phyloP scores from a whole-genome alignment of 2,329 filamentous ascomycete species.

The Berkeleyomyces rouxiae region DNA sequence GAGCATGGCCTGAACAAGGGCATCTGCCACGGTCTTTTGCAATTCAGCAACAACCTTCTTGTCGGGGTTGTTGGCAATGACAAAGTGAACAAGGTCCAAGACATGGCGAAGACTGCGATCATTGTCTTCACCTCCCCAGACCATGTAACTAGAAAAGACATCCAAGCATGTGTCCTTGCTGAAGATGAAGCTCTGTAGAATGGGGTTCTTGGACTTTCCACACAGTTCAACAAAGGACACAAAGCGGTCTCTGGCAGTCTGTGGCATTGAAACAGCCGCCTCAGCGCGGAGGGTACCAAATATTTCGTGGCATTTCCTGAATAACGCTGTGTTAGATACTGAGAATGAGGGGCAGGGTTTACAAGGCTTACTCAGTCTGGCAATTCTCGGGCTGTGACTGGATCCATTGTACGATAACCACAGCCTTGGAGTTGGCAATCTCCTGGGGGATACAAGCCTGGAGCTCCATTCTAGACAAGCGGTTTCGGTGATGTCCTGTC shows the following conservation, averaged over 20 bases:
- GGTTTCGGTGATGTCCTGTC: neutral
- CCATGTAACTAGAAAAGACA: conserved; percentile 46
- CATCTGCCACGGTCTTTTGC: conserved; percentile 31
- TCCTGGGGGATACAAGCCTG: conserved; percentile 5
- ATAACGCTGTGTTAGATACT: neutral
- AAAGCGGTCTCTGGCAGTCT: conserved; percentile 10
- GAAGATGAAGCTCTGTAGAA: conserved; percentile 34
- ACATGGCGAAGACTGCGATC: conserved; percentile 47
- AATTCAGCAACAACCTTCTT: conserved; percentile 22
- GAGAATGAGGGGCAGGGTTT: neutral
- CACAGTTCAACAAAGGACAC: conserved; percentile 40
- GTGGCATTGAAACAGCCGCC: conserved; percentile 10
- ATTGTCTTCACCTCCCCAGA: conserved; percentile 51
- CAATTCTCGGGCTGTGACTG: conserved; percentile 11
- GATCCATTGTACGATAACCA: conserved; percentile 14
- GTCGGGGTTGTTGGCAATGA: conserved; percentile 34
- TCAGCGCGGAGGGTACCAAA: conserved; percentile 36
- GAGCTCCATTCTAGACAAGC: conserved; percentile 8
- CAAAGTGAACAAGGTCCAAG: conserved; percentile 37
- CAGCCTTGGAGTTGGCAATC: conserved; percentile 9
- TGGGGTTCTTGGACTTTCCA: conserved; percentile 30
- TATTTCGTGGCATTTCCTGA: conserved; percentile 26
- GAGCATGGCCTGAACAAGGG: conserved; percentile 41
- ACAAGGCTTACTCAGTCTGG: conserved; percentile 8
- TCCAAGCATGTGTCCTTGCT: conserved; percentile 29